phyloP scores from a whole-genome alignment of 163 green algal species.

The Chlamydomonas reinhardtii region DNA sequence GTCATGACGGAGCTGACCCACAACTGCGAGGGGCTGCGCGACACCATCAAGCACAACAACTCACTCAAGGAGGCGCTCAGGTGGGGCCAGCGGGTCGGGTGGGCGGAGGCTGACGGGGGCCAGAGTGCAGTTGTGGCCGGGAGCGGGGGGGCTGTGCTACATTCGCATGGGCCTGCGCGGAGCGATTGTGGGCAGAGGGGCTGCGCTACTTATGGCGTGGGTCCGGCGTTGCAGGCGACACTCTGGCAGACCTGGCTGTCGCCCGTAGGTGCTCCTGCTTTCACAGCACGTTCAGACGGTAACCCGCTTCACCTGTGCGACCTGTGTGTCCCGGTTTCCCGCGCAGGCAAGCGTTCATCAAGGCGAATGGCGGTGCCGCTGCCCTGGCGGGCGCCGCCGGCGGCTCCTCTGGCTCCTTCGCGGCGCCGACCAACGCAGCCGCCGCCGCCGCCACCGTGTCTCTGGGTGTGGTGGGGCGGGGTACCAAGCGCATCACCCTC shows the following conservation, averaged over 20 bases:
- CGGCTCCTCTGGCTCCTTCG: not conserved
- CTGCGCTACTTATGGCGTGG: too few relatives aligned
- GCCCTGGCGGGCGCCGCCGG: not conserved
- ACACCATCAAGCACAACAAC: slow-evolving; percentile 32
- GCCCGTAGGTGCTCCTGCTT: too few relatives aligned
- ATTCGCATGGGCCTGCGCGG: too few relatives aligned
- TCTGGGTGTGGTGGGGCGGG: slow-evolving; percentile 35
- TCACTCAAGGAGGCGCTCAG: slow-evolving; percentile 30
- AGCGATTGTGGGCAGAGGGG: too few relatives aligned
- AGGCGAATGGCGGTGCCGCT: not conserved
- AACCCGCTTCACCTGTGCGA: too few relatives aligned
- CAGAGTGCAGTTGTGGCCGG: not conserved
- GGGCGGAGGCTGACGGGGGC: too few relatives aligned
- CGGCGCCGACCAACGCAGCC: not conserved
- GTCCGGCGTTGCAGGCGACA: too few relatives aligned
- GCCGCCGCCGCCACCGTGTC: not conserved
- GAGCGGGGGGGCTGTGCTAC: too few relatives aligned
- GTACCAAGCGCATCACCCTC: slow-evolving; percentile 50
- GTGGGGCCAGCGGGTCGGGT: not conserved
- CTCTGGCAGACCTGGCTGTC: too few relatives aligned
- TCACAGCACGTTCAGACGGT: too few relatives aligned
- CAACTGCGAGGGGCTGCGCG: slow-evolving; percentile 29
- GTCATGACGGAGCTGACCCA: slow-evolving; percentile 44
- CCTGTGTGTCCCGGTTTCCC: too few relatives aligned
- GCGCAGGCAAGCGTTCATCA: slow-evolving; percentile 1